These are phyloP conservation scores for Hypoxylon sp. DNA, from an alignment of 2,329 filamentous ascomycete genomes.

Conservation along the genomic window DNA sequence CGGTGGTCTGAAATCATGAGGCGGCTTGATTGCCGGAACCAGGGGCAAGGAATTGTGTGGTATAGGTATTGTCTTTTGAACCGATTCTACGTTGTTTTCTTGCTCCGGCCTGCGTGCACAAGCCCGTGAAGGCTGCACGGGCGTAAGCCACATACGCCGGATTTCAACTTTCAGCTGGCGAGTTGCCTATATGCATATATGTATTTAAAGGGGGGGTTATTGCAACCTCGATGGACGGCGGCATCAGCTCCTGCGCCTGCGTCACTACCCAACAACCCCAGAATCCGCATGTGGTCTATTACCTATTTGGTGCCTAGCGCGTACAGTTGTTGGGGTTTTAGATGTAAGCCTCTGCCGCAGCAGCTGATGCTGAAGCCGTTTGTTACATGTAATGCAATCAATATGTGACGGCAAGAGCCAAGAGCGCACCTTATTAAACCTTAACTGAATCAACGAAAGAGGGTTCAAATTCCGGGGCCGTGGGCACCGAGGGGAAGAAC, in stretches of 20 bases:
- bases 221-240: not conserved
- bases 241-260: no score
- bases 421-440: conserved; percentile 1
- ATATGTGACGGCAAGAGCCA: not conserved
- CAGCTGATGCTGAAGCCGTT: not conserved
- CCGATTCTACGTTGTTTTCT: not conserved
- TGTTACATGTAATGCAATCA: not conserved
- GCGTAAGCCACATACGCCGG: not conserved
- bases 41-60: not conserved
- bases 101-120: not conserved
- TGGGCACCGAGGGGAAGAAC: not conserved
- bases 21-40: not conserved
- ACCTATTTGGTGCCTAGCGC: conserved; percentile 25
- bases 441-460: not conserved
- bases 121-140: not conserved
- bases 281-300: conserved; percentile 24
- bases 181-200: not conserved
- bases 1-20: not conserved
- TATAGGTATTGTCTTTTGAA: not conserved
- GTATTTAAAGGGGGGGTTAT: not conserved
- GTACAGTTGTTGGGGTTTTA: conserved; percentile 13
- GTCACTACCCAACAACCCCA: conserved; percentile 21
- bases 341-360: not conserved
- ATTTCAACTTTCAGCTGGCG: conserved; percentile 5
- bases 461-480: conserved; percentile 4